Evolutionary conservation across 768 basidiomycete species (phyloP), one percentile per base, ranked within the genome.

Genomic region (Suillus paluster): DNA sequence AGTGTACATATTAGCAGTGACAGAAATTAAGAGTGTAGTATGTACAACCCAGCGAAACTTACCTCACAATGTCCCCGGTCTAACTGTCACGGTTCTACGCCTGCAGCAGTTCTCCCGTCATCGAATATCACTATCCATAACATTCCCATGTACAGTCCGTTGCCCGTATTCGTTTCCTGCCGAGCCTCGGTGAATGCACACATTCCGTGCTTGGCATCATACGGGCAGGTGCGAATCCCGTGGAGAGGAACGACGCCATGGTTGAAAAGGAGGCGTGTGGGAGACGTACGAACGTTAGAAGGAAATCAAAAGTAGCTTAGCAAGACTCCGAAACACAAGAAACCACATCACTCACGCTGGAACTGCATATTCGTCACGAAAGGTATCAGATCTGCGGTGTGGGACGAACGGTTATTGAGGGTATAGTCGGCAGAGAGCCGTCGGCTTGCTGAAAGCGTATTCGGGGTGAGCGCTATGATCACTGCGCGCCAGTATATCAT

Each of bases 331-430:
- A 21, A 46, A 59, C 67, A 27, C 30, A 45, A 61, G n/a, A n/a
- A n/a, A n/a, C n/a, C 30, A 25, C 10, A 15, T 78, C 84, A 61
- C 73, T 19, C 75, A 94, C 92, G 79, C 77, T 97, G 94, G 81
- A 95, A 90, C 70, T 94, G 91, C 23, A 95, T 73, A 68, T 95
- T 96, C 30, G 94, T 91, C 1, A 89, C 89, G 74, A 97, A 97
- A 0, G 95, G 94, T 23, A 91, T 88, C 42, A 95, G 80, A 64
- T 94, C 84, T 5, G 93, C 83, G 0, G 86, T 81, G 67, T 84
- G 86, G 81, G 93, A 96, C 0, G 89, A 80, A 14, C n/a, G n/a
- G n/a, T n/a, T n/a, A n/a, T n/a, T n/a, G 0, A 85, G 88, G 30
- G 94, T 88, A 67, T 91, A 89, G 59, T 88, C 86, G 10, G 83